A percentile compares a stretch with the other conserved stretches of the same genome.
These are phyloP conservation scores for Ceratocystis alfenasii DNA, from an alignment of 2,329 filamentous ascomycete species.

Conservation along the genomic window DNA sequence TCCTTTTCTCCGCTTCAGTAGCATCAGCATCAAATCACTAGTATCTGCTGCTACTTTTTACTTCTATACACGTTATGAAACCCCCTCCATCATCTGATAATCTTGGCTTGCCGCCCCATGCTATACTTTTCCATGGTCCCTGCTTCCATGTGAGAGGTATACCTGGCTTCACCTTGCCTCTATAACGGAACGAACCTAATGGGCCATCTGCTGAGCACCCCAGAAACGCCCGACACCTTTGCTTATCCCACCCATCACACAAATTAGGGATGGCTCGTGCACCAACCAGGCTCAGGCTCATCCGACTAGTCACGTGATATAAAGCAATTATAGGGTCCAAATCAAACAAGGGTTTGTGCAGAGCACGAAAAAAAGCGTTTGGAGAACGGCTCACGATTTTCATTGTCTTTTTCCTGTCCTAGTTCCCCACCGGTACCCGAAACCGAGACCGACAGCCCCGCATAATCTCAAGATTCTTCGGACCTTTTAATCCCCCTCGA, in stretches of 20 bases:
- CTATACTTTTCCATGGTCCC: too few relatives aligned
- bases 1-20: too few relatives aligned
- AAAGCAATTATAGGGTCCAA: neutral
- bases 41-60: too few relatives aligned
- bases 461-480: neutral
- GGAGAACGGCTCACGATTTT: neutral
- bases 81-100: too few relatives aligned
- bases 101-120: too few relatives aligned
- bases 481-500: neutral
- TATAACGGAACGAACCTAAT: too few relatives aligned
- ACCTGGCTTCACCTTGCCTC: neutral
- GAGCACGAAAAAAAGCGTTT: neutral
- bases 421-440: too few relatives aligned
- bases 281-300: neutral
- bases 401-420: too few relatives aligned
- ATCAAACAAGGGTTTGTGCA: neutral
- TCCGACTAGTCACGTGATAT: neutral
- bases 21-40: too few relatives aligned
- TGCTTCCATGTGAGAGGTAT: neutral
- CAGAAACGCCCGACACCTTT: neutral
- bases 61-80: too few relatives aligned
- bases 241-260: neutral
- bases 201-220: too few relatives aligned
- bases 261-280: neutral
- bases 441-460: neutral